Evolutionary conservation across 2,329 filamentous ascomycete genomes (phyloP).

Genomic region (Fusarium continuum): DNA sequence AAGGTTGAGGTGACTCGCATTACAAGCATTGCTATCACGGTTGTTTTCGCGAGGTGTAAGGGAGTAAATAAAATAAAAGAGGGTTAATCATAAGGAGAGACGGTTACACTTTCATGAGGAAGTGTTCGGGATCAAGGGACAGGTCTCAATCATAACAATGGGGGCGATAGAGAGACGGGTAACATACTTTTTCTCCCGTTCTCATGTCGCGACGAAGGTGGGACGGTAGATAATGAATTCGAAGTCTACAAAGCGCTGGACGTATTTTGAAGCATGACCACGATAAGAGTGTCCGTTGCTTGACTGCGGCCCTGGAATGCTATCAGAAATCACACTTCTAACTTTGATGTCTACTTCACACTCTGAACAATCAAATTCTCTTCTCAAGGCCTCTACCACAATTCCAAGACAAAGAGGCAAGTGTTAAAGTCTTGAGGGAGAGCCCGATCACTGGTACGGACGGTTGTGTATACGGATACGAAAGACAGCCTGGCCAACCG

Average conservation of each 20-base stretch:
- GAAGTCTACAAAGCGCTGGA: neutral
- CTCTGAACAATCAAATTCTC: too few relatives aligned
- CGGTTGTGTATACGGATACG: neutral
- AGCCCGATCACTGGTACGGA: too few relatives aligned
- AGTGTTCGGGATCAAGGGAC: neutral
- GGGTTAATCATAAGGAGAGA: neutral
- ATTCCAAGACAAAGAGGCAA: neutral
- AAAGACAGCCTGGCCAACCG: too few relatives aligned
- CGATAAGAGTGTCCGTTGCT: too few relatives aligned
- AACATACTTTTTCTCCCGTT: neutral
- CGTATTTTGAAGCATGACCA: neutral
- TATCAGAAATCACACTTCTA: too few relatives aligned
- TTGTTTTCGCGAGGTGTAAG: conserved; percentile 36
- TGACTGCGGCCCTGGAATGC: too few relatives aligned
- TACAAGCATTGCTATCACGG: conserved; percentile 28
- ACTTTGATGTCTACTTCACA: too few relatives aligned
- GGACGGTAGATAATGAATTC: neutral
- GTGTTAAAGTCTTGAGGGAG: too few relatives aligned
- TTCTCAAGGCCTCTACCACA: neutral
- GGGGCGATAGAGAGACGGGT: conserved; percentile 3
- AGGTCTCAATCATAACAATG: neutral
- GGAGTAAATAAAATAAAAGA: conserved; percentile 17
- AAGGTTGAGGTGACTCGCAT: conserved; percentile 27
- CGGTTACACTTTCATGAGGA: neutral
- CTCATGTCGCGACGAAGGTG: neutral